Evolutionary conservation across 78 protist genomes (phyloP).

Genomic region (Dictyostelium brefeldianum): DNA sequence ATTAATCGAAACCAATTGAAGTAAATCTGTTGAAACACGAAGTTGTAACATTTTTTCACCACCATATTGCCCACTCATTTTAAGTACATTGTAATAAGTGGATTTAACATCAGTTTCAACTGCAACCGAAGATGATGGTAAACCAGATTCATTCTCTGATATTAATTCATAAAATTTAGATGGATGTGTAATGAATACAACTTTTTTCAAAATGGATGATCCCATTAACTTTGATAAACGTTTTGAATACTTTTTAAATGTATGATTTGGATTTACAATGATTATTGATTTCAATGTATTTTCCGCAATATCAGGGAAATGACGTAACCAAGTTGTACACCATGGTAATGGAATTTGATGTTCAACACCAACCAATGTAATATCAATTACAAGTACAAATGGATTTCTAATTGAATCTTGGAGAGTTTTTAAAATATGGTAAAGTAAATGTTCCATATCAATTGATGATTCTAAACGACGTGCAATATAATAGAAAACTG

Average conservation of each 20-base stretch:
- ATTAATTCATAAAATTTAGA: constrained; percentile 23
- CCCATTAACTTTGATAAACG: constrained; percentile 32
- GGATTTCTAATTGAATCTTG: constrained; percentile 42
- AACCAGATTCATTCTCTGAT: constrained; percentile 15
- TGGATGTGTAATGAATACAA: constrained; percentile 38
- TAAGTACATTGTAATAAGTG: constrained; percentile 52
- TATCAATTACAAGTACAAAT: constrained; percentile 62
- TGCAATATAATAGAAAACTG: constrained; percentile 77
- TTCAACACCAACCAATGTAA: constrained; percentile 28
- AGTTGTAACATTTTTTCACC: constrained; percentile 46
- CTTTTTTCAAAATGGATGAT: constrained; percentile 27
- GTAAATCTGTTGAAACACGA: background rate
- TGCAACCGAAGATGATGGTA: constrained; percentile 37
- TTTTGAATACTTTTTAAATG: constrained; percentile 49
- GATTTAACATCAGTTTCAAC: constrained; percentile 63
- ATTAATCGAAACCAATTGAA: constrained; percentile 51
- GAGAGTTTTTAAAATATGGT: constrained; percentile 54
- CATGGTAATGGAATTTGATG: constrained; percentile 49
- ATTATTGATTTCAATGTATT: constrained; percentile 28
- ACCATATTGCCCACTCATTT: constrained; percentile 59
- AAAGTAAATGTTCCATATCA: constrained; percentile 56
- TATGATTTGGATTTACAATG: constrained; percentile 37
- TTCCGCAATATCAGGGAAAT: constrained; percentile 38
- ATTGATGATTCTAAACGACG: constrained; percentile 34
- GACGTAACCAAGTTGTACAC: constrained; percentile 59